Evolutionary conservation across 768 basidiomycete species (phyloP).

Genomic region (Cystobasidium onofrii): DNA sequence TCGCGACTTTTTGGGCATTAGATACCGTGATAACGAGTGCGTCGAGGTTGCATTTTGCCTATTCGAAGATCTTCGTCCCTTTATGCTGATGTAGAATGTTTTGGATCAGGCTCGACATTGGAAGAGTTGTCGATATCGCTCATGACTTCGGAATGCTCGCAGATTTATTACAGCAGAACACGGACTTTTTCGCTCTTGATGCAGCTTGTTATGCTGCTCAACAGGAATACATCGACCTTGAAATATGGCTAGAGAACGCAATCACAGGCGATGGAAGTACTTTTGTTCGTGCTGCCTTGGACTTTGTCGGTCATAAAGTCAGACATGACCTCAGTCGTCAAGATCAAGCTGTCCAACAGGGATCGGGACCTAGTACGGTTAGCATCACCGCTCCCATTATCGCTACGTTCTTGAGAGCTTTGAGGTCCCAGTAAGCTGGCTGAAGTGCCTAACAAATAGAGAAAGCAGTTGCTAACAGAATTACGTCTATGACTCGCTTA

Average conservation of each 20-base stretch:
- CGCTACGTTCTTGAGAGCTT: conserved; percentile 80
- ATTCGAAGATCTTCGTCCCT: conserved; percentile 74
- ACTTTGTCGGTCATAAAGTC: conserved; percentile 87
- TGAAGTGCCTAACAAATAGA: neutral
- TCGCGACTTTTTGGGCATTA: neutral
- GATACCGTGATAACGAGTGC: neutral
- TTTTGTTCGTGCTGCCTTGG: conserved; percentile 76
- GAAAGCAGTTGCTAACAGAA: too few relatives aligned
- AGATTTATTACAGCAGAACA: conserved; percentile 77
- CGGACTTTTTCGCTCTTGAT: conserved; percentile 69
- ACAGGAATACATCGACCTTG: conserved; percentile 85
- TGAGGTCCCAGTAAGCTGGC: conserved; percentile 70
- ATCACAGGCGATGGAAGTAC: conserved; percentile 71
- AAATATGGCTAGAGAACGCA: conserved; percentile 91
- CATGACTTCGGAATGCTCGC: conserved; percentile 95
- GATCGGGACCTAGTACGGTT: conserved; percentile 68
- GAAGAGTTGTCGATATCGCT: conserved; percentile 86
- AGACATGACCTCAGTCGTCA: conserved; percentile 68
- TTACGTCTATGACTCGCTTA: too few relatives aligned
- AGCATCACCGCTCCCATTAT: conserved; percentile 77
- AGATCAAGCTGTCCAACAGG: conserved; percentile 54
- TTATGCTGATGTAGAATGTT: conserved; percentile 69
- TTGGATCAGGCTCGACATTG: conserved; percentile 61
- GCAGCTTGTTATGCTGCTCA: conserved; percentile 88
- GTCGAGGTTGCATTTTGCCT: neutral